Conservation (phyloP, 768 basidiomycete genomes). For the Panellus pusillus region DNA sequence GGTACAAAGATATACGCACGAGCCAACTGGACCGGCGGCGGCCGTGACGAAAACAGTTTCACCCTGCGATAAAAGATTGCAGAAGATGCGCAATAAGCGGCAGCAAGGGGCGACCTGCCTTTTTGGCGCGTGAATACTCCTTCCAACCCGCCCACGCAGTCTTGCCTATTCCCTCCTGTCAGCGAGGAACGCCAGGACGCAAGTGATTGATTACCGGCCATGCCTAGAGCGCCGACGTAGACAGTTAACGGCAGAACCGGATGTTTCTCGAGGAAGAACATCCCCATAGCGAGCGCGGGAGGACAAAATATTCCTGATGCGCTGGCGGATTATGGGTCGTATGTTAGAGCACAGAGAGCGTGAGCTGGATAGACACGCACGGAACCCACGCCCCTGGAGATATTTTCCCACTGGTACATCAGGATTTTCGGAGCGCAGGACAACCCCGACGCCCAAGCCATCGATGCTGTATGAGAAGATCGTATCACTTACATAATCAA, state of each 20-base stretch:
- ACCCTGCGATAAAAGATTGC: constrained; percentile 27
- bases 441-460: constrained; percentile 42
- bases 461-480: constrained; percentile 17
- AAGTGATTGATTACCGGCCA: constrained; percentile 42
- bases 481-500: neutral
- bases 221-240: constrained; percentile 53
- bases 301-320: constrained; percentile 6
- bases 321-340: neutral
- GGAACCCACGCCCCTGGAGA: constrained; percentile 31
- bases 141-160: constrained; percentile 44
- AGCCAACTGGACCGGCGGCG: constrained; percentile 58
- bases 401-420: constrained; percentile 39
- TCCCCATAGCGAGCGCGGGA: neutral
- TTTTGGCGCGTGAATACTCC: constrained; percentile 38
- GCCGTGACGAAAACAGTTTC: constrained; percentile 42
- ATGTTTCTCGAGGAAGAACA: neutral
- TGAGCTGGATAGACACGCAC: no score
- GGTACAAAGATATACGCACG: constrained; percentile 36
- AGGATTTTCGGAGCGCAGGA: constrained; percentile 41
- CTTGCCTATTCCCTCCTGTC: constrained; percentile 27
- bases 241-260: constrained; percentile 17
- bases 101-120: constrained; percentile 24
- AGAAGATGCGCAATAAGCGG: neutral
- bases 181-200: neutral
- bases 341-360: neutral